phyloP scores from a whole-genome alignment of 179 eudicot genomes.

The Nepenthes alata region DNA sequence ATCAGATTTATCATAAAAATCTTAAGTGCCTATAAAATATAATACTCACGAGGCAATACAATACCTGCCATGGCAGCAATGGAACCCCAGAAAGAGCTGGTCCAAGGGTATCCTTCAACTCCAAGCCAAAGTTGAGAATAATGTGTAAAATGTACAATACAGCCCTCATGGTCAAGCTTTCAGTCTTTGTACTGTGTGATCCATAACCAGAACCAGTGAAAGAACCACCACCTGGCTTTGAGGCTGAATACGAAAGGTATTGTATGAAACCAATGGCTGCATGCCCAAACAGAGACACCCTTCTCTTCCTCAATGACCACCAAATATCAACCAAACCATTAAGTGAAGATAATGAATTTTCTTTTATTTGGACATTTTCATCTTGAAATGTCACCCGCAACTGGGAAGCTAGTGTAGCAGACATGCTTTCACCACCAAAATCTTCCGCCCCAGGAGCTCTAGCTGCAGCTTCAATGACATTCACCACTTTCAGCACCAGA shows the following conservation, averaged over 20 bases:
- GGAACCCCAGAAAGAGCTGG: slow-evolving; percentile 75
- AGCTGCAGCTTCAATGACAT: slow-evolving; percentile 70
- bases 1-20: slow-evolving; percentile 20
- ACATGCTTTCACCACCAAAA: slow-evolving; percentile 49
- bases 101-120: slow-evolving; percentile 77
- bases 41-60: background rate
- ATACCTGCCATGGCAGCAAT: slow-evolving; percentile 96
- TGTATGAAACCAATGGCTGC: slow-evolving; percentile 81
- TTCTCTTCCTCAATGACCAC: slow-evolving; percentile 88
- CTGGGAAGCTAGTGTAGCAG: slow-evolving; percentile 53
- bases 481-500: slow-evolving; percentile 46
- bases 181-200: slow-evolving; percentile 35
- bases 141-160: slow-evolving; percentile 70
- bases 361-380: slow-evolving; percentile 30
- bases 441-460: slow-evolving; percentile 76
- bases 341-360: slow-evolving; percentile 29
- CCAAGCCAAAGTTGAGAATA: slow-evolving; percentile 88
- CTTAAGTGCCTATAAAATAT: background rate
- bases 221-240: slow-evolving; percentile 29
- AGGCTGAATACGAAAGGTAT: slow-evolving; percentile 66
- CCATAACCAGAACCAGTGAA: slow-evolving; percentile 28
- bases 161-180: slow-evolving; percentile 67
- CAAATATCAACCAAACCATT: slow-evolving; percentile 59
- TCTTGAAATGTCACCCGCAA: slow-evolving; percentile 41
- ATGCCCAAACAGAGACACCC: slow-evolving; percentile 83